Evolutionary conservation across 176 grass and related monocot species (phyloP).

Genomic region (Carex cristatella): DNA sequence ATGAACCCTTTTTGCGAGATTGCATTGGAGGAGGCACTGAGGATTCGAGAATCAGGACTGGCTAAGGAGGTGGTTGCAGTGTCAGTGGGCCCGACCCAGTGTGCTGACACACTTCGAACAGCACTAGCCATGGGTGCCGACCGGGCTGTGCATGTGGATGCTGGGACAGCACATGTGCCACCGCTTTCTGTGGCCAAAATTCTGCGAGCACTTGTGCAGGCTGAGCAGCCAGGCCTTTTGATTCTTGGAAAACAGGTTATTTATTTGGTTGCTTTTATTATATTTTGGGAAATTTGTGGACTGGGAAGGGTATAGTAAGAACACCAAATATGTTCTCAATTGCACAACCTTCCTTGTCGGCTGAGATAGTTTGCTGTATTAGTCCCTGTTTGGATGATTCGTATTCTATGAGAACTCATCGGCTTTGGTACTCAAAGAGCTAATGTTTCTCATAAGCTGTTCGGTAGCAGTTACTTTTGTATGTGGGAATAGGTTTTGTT

Average conservation of each 20-base stretch:
- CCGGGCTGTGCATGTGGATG: conserved; percentile 72
- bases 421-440: too few relatives aligned
- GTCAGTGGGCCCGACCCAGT: conserved; percentile 59
- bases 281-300: conserved; percentile 16
- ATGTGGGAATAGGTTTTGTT: too few relatives aligned
- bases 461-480: too few relatives aligned
- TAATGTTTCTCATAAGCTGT: too few relatives aligned
- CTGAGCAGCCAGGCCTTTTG: conserved; percentile 58
- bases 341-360: background rate
- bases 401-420: background rate
- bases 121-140: conserved; percentile 95
- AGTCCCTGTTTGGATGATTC: too few relatives aligned
- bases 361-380: too few relatives aligned
- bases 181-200: conserved; percentile 81
- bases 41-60: conserved; percentile 58
- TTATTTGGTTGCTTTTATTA: background rate
- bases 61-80: conserved; percentile 70
- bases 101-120: conserved; percentile 80
- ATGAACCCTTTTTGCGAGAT: conserved; percentile 99
- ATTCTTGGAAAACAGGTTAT: conserved; percentile 92
- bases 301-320: background rate
- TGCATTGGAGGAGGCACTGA: conserved; percentile 78
- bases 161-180: conserved; percentile 38
- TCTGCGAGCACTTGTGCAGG: conserved; percentile 53
- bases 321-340: background rate